Evolutionary conservation across 176 grass and related monocot genomes (phyloP).

Genomic region (Lolium rigidum): DNA sequence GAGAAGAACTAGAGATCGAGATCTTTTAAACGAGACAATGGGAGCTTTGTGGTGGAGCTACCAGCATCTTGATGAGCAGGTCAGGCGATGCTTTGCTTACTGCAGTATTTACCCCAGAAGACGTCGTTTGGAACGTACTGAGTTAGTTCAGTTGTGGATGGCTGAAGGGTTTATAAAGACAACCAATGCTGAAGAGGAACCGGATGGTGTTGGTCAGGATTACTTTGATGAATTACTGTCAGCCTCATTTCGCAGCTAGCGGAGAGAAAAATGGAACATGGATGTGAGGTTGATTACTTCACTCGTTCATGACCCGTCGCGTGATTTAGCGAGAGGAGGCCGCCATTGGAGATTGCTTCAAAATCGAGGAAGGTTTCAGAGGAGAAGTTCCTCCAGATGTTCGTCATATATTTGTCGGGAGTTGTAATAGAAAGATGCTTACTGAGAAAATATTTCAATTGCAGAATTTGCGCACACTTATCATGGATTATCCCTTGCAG

Average conservation of each 20-base stretch:
- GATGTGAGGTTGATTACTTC: background rate
- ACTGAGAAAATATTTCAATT: conserved; percentile 17
- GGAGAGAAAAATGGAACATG: accelerated
- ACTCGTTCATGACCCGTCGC: conserved; percentile 42
- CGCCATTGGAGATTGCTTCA: conserved; percentile 32
- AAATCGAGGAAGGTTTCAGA: background rate
- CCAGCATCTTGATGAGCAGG: too few relatives aligned
- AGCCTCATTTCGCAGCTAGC: too few relatives aligned
- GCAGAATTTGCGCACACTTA: conserved; percentile 24
- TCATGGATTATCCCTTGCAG: background rate
- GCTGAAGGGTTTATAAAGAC: conserved; percentile 42
- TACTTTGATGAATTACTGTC: too few relatives aligned
- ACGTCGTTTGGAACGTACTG: background rate
- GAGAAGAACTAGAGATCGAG: background rate
- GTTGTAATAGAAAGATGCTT: background rate
- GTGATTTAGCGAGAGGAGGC: conserved; percentile 35
- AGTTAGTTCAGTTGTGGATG: conserved; percentile 47
- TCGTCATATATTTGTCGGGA: background rate
- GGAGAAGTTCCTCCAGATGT: conserved; percentile 22
- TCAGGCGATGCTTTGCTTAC: conserved; percentile 40
- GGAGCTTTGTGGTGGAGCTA: too few relatives aligned
- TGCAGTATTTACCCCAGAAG: conserved; percentile 46
- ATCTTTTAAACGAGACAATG: too few relatives aligned
- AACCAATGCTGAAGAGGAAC: background rate
- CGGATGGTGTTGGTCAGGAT: conserved; percentile 9